Conservation (phyloP, 140 eudicot species). For the Erigeron philadelphicus region DNA sequence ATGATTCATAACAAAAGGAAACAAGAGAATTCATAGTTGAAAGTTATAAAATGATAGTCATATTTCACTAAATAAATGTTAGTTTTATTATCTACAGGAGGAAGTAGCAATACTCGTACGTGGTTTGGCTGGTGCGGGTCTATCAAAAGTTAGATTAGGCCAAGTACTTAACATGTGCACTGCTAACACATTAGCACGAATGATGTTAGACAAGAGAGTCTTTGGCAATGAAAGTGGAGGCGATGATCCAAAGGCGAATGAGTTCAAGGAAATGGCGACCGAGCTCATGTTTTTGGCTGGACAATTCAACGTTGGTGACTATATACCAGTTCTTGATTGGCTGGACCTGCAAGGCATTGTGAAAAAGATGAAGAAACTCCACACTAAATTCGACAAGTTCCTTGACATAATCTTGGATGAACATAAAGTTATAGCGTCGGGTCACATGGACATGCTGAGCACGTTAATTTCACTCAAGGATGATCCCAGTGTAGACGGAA, state of each 20-base stretch:
- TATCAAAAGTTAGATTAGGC: constrained; percentile 38
- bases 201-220: constrained; percentile 64
- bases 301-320: constrained; percentile 77
- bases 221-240: constrained; percentile 32
- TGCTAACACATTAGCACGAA: constrained; percentile 70
- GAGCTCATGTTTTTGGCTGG: constrained; percentile 77
- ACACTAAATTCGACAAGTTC: constrained; percentile 59
- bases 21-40: not conserved
- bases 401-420: constrained; percentile 51
- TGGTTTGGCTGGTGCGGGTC: constrained; percentile 40
- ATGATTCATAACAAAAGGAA: too few species aligned
- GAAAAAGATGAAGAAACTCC: constrained; percentile 68
- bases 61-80: not conserved
- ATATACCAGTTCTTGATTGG: constrained; percentile 61
- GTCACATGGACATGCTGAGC: constrained; percentile 46
- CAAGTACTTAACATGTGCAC: constrained; percentile 75
- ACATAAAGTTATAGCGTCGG: constrained; percentile 27
- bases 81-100: constrained; percentile 34
- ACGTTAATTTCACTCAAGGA: constrained; percentile 55
- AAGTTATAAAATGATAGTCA: too few species aligned
- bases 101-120: constrained; percentile 59
- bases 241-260: constrained; percentile 53
- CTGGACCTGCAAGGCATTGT: constrained; percentile 68
- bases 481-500: constrained; percentile 49
- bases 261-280: constrained; percentile 76